phyloP scores from a whole-genome alignment of 2,329 filamentous ascomycete species.

The Erysiphe pulchra region DNA sequence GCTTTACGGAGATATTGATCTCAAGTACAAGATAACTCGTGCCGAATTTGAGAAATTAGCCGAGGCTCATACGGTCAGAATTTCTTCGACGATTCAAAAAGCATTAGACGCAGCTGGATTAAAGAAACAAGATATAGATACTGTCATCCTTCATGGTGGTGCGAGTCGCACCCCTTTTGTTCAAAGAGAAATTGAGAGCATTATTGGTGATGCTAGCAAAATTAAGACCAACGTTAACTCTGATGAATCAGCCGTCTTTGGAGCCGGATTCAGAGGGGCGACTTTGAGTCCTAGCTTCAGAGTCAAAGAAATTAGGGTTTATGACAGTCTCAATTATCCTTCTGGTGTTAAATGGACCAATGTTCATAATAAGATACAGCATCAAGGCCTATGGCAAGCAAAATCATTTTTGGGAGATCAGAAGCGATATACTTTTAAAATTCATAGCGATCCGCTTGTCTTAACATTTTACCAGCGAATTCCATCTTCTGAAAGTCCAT shows the following conservation, averaged over 20 bases:
- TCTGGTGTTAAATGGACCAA: slow-evolving; percentile 50
- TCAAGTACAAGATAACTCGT: slow-evolving; percentile 70
- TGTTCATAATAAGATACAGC: slow-evolving; percentile 41
- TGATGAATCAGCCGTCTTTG: slow-evolving; percentile 88
- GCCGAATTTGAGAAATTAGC: slow-evolving; percentile 60
- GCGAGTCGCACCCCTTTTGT: slow-evolving; percentile 81
- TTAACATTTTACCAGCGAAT: slow-evolving; percentile 59
- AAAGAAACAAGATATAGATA: slow-evolving; percentile 52
- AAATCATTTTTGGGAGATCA: slow-evolving; percentile 48
- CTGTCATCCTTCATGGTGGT: slow-evolving; percentile 81
- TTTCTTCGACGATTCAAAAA: slow-evolving; percentile 42
- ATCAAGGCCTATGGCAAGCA: slow-evolving; percentile 63
- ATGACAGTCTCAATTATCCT: slow-evolving; percentile 51
- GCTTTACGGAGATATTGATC: slow-evolving; percentile 75
- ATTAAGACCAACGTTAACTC: slow-evolving; percentile 87
- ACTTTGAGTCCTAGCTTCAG: slow-evolving; percentile 84
- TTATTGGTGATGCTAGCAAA: slow-evolving; percentile 48
- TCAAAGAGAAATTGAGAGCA: slow-evolving; percentile 60
- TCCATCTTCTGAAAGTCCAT: slow-evolving; percentile 18
- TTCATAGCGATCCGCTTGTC: slow-evolving; percentile 48
- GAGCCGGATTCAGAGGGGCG: slow-evolving; percentile 81
- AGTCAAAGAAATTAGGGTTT: slow-evolving; percentile 80
- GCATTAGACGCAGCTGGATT: slow-evolving; percentile 53
- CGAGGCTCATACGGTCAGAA: slow-evolving; percentile 37
- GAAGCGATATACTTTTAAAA: slow-evolving; percentile 68